Percentiles rank a stretch among this genome's conserved stretches.
Conservation (phyloP, 73 alveolate species). For the Symbiodinium pilosum region DNA sequence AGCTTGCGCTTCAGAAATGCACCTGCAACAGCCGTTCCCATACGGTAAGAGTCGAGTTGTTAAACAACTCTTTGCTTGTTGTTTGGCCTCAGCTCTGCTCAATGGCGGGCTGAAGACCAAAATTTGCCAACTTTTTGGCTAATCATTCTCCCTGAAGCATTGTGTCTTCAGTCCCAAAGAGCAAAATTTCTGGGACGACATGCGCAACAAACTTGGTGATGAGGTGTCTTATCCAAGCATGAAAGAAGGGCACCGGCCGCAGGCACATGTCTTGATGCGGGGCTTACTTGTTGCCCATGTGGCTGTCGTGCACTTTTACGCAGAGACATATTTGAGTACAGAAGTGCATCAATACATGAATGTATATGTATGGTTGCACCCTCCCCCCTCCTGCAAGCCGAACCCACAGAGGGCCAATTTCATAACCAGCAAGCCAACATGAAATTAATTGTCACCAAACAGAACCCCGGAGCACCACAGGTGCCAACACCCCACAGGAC, state of each 20-base stretch:
- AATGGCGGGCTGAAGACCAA: background rate
- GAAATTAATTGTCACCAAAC: too few relatives aligned
- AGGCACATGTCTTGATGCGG: background rate
- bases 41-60: too few relatives aligned
- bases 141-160: too few relatives aligned
- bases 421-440: too few relatives aligned
- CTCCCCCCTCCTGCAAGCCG: too few relatives aligned
- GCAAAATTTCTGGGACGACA: background rate
- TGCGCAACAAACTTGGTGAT: background rate
- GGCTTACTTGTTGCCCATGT: background rate
- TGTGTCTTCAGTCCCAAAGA: background rate
- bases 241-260: background rate
- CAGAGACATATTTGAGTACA: background rate
- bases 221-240: background rate
- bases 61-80: too few relatives aligned
- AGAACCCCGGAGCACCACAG: too few relatives aligned
- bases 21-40: too few relatives aligned
- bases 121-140: too few relatives aligned
- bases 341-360: background rate
- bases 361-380: background rate
- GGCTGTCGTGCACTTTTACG: background rate
- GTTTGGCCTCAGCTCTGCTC: background rate
- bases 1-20: too few relatives aligned
- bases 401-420: too few relatives aligned
- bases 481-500: too few relatives aligned